These are phyloP conservation scores for Talaromyces wortmannii DNA, from an alignment of 495 filamentous ascomycete genomes.

Conservation along the genomic window DNA sequence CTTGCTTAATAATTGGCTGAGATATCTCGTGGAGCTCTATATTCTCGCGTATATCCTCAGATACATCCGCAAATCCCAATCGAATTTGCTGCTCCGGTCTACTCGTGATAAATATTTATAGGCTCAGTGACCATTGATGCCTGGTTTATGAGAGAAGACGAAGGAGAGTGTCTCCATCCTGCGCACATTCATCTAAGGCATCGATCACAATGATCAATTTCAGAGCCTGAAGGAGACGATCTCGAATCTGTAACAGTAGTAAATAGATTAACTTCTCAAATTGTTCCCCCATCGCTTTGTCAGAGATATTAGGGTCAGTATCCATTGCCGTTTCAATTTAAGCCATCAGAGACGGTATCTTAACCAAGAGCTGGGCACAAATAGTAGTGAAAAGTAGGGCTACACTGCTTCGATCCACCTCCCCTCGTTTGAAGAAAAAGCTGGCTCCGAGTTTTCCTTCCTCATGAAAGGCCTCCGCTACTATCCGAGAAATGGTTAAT, in stretches of 20 bases:
- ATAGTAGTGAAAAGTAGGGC: constrained; percentile 38
- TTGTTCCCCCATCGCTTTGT: constrained; percentile 34
- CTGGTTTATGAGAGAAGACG: constrained; percentile 18
- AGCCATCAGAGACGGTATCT: constrained; percentile 14
- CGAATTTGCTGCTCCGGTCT: no score
- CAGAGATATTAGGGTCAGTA: constrained; percentile 21
- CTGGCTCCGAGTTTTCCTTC: constrained; percentile 6
- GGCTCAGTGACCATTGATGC: constrained; percentile 5
- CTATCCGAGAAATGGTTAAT: no score
- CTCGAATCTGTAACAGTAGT: constrained; percentile 16
- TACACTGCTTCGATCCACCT: constrained; percentile 31
- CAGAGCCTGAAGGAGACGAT: constrained; percentile 1
- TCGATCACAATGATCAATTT: constrained; percentile 32
- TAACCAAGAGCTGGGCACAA: constrained; percentile 26
- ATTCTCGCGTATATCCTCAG: no score
- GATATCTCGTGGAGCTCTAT: no score
- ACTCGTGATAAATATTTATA: constrained; percentile 33
- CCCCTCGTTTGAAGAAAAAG: constrained; percentile 48
- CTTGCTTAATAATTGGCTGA: no score
- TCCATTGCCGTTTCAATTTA: constrained; percentile 28
- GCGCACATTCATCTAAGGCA: constrained; percentile 47
- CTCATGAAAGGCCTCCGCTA: no score
- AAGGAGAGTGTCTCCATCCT: constrained; percentile 32
- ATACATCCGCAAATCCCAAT: no score
- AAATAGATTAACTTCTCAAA: constrained; percentile 41